phyloP scores from a whole-genome alignment of 805 yeast genomes.

The Saccharomyces kudriavzevii region DNA sequence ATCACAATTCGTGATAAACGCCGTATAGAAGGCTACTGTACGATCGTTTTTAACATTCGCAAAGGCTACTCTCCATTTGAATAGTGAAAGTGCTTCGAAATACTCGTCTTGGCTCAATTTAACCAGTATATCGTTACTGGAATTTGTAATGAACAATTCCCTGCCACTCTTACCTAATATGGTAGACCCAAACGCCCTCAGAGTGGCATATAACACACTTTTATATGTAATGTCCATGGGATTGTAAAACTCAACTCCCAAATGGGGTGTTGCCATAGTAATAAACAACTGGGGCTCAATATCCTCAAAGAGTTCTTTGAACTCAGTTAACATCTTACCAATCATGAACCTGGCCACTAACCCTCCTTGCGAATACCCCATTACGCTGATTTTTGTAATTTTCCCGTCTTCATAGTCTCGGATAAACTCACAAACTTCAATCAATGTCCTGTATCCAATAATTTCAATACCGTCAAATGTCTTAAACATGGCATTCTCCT shows the following conservation, averaged over 20 bases:
- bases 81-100: conserved; percentile 46
- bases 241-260: conserved; percentile 50
- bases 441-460: conserved; percentile 60
- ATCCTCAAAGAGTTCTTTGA: conserved; percentile 44
- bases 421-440: conserved; percentile 49
- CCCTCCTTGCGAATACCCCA: conserved; percentile 90
- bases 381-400: conserved; percentile 48
- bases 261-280: conserved; percentile 74
- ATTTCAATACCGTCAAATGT: conserved; percentile 81
- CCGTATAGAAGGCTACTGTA: conserved; percentile 79
- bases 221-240: conserved; percentile 23
- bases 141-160: conserved; percentile 56
- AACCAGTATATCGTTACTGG: conserved; percentile 36
- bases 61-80: conserved; percentile 49
- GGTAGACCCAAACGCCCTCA: conserved; percentile 48
- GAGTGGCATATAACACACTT: conserved; percentile 14
- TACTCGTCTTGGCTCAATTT: conserved; percentile 36
- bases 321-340: conserved; percentile 52
- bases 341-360: conserved; percentile 71
- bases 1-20: conserved; percentile 62
- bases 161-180: conserved; percentile 61
- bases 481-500: conserved; percentile 56
- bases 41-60: conserved; percentile 80
- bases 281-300: conserved; percentile 57
- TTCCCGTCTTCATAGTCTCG: conserved; percentile 27